These are phyloP conservation scores for Phanerochaete sordida DNA, from an alignment of 768 basidiomycete genomes.

Conservation along the genomic window DNA sequence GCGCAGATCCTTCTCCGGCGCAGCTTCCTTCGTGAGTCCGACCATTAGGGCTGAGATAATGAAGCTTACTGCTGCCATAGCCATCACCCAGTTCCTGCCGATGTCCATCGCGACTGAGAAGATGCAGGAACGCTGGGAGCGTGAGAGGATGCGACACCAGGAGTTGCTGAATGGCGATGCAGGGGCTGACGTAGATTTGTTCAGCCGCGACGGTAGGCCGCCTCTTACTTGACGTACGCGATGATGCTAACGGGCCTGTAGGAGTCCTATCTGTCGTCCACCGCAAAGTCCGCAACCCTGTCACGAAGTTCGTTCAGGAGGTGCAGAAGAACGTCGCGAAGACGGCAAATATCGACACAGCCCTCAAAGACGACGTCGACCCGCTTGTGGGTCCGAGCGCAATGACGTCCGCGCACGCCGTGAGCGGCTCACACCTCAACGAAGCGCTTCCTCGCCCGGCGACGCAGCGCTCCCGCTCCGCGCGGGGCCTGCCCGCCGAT, in stretches of 20 bases:
- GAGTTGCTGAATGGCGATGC: neutral
- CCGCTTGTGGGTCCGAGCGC: neutral
- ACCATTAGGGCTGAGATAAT: neutral
- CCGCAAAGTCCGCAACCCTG: slow-evolving; percentile 4
- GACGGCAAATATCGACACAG: slow-evolving; percentile 1
- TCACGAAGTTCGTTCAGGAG: slow-evolving; percentile 7
- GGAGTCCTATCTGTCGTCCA: slow-evolving; percentile 12
- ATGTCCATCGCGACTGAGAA: slow-evolving; percentile 62
- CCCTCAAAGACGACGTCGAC: neutral
- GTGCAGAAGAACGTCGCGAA: slow-evolving; percentile 8
- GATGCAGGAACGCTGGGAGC: slow-evolving; percentile 40
- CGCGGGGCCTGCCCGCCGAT: neutral
- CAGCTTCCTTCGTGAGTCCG: slow-evolving; percentile 38
- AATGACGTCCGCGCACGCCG: neutral
- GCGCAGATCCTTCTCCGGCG: slow-evolving; percentile 38
- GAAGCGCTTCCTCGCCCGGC: neutral
- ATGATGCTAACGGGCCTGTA: neutral
- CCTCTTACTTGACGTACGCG: neutral
- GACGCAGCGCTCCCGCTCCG: neutral
- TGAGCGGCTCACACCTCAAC: neutral
- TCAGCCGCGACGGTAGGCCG: slow-evolving; percentile 20
- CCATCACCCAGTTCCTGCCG: slow-evolving; percentile 51
- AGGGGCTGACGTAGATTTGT: slow-evolving; percentile 22
- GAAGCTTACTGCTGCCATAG: no score
- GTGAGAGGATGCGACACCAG: slow-evolving; percentile 19